A percentile compares a stretch with the other conserved stretches of the same genome.
These are phyloP conservation scores for Cyberlindnera xylosilytica DNA, from an alignment of 805 yeast genomes.

Conservation along the genomic window DNA sequence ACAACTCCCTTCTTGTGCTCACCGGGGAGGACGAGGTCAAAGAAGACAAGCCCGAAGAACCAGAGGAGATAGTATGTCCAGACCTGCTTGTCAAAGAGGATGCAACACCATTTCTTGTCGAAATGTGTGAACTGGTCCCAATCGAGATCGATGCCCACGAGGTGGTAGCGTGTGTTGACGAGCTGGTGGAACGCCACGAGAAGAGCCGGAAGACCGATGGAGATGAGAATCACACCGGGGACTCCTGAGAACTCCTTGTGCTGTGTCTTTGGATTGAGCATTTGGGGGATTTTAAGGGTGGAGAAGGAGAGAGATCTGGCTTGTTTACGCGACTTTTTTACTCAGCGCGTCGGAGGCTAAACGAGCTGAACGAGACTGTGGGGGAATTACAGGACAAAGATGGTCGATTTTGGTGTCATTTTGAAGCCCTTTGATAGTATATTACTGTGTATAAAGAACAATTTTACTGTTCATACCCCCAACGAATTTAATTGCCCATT, in stretches of 20 bases:
- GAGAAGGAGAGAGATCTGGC: neutral
- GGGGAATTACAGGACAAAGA: no score
- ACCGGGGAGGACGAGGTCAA: constrained; percentile 72
- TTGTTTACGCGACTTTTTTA: neutral
- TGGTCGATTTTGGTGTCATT: no score
- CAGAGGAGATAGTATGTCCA: constrained; percentile 70
- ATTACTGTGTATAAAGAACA: no score
- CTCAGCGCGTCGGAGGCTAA: neutral
- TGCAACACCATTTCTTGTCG: constrained; percentile 32
- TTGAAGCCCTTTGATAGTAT: no score
- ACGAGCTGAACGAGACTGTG: neutral
- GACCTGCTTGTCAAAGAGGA: constrained; percentile 41
- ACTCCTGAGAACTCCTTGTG: constrained; percentile 77
- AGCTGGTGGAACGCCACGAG: constrained; percentile 57
- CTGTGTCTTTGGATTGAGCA: constrained; percentile 63
- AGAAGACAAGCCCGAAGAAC: constrained; percentile 61
- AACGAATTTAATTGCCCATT: no score
- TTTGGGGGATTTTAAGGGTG: neutral
- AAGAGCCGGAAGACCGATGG: constrained; percentile 64
- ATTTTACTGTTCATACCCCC: no score
- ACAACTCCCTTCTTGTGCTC: constrained; percentile 57
- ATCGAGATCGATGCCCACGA: constrained; percentile 47
- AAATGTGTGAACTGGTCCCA: constrained; percentile 35
- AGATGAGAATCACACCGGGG: constrained; percentile 65
- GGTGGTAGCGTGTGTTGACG: constrained; percentile 56